A percentile compares a stretch with the other conserved stretches of the same genome.
These are phyloP conservation scores for Colletotrichum chrysophilum DNA, from an alignment of 2,329 filamentous ascomycete genomes.

Conservation along the genomic window DNA sequence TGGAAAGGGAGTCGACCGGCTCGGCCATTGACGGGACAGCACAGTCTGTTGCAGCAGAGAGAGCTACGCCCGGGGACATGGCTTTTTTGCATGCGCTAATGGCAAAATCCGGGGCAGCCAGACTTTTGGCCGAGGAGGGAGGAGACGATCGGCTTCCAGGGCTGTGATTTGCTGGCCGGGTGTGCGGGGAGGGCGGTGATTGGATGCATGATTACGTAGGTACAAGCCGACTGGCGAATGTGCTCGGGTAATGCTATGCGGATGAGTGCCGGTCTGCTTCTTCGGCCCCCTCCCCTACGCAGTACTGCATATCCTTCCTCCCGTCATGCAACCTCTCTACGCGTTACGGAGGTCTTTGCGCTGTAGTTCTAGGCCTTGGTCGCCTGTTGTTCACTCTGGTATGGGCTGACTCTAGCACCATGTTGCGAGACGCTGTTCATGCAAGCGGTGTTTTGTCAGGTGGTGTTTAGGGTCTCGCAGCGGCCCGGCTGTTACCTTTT, in stretches of 20 bases:
- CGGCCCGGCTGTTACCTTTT: not conserved
- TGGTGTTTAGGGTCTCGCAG: not conserved
- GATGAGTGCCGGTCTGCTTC: not conserved
- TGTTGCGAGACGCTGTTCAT: conserved; percentile 12
- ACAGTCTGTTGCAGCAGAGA: not conserved
- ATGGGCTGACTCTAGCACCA: conserved; percentile 18
- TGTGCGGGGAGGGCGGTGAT: conserved; percentile 8
- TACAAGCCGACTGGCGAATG: not conserved
- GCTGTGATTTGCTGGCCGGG: conserved; percentile 19
- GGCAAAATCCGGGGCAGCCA: conserved; percentile 21
- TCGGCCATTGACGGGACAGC: conserved; percentile 1
- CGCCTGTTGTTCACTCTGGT: not conserved
- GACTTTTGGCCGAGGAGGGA: not conserved
- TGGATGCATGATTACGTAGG: conserved; percentile 19
- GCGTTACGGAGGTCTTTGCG: not conserved
- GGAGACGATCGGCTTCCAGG: conserved; percentile 1
- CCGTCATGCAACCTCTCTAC: not conserved
- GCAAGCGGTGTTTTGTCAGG: not conserved
- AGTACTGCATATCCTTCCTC: not conserved
- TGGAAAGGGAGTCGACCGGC: not conserved
- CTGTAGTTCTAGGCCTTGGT: conserved; percentile 5
- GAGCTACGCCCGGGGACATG: not conserved
- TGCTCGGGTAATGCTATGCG: not conserved
- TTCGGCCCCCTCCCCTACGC: not conserved
- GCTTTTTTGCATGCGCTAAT: conserved; percentile 14